Percentiles rank a stretch among this genome's conserved stretches.
These are phyloP conservation scores for Phytophthora podocarpi DNA, from an alignment of 352 stramenopile species.

Conservation along the genomic window DNA sequence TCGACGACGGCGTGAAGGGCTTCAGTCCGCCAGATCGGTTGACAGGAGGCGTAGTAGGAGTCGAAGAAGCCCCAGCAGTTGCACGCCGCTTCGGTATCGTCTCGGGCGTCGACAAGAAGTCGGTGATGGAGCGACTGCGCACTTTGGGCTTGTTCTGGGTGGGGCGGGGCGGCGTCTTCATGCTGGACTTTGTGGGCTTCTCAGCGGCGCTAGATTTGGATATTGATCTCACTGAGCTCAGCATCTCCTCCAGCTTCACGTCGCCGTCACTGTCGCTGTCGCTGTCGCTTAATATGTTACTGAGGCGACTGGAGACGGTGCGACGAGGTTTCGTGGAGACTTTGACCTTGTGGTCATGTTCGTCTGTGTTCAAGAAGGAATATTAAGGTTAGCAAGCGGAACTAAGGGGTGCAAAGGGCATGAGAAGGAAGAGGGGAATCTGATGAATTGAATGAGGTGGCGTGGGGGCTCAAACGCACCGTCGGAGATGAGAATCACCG, in stretches of 20 bases:
- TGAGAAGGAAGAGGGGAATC: conserved; percentile 1
- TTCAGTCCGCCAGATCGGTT: conserved; percentile 39
- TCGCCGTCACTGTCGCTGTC: conserved; percentile 37
- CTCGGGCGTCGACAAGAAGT: conserved; percentile 28
- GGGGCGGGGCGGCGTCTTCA: conserved; percentile 11
- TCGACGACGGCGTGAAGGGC: conserved; percentile 64
- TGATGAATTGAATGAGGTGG: not conserved
- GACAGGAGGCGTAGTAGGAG: conserved; percentile 17
- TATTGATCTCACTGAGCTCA: conserved; percentile 14
- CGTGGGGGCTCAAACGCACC: conserved; percentile 19
- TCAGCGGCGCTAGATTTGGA: conserved; percentile 9
- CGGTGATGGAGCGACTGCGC: conserved; percentile 25
- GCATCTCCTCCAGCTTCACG: conserved; percentile 36
- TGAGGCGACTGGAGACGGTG: conserved; percentile 9
- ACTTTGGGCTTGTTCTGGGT: conserved; percentile 16
- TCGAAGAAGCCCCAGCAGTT: conserved; percentile 9
- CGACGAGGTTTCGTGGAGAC: conserved; percentile 8
- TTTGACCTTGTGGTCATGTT: conserved; percentile 18
- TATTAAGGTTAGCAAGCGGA: not conserved
- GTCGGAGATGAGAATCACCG: conserved; percentile 60
- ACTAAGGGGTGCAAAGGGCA: not conserved
- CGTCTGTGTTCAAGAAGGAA: conserved; percentile 18
- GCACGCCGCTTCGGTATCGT: conserved; percentile 43
- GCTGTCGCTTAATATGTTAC: conserved; percentile 34
- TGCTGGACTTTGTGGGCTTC: not conserved